Conservation (phyloP, 2,329 filamentous ascomycete genomes). For the Chaetomium sp. region DNA sequence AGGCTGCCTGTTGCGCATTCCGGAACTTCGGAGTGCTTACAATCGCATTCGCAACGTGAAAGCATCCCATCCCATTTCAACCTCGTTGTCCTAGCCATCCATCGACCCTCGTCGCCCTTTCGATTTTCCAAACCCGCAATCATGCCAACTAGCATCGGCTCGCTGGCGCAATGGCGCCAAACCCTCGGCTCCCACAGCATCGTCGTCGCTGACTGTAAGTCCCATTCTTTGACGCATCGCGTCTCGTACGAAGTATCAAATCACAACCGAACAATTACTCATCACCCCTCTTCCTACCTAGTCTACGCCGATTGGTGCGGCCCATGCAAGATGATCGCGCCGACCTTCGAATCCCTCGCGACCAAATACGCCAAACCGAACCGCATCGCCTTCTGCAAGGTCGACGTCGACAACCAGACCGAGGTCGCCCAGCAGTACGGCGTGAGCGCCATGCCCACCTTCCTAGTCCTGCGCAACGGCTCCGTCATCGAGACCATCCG, state of each 20-base stretch:
- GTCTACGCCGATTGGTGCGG: constrained; percentile 96
- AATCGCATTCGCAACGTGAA: constrained; percentile 7
- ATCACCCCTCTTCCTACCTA: constrained; percentile 32
- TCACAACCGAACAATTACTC: not conserved
- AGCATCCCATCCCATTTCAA: not conserved
- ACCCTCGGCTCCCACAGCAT: constrained; percentile 67
- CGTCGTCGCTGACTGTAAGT: constrained; percentile 84
- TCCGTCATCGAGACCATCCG: constrained; percentile 67
- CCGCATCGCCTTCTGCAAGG: constrained; percentile 82
- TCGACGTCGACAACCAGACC: constrained; percentile 80
- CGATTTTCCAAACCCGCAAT: not conserved
- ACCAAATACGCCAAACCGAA: constrained; percentile 72
- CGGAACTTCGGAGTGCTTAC: constrained; percentile 8
- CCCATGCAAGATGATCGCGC: constrained; percentile 87
- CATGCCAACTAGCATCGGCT: constrained; percentile 49
- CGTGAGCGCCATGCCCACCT: constrained; percentile 87
- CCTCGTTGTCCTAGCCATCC: no score
- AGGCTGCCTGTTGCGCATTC: constrained; percentile 7
- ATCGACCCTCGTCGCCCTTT: no score
- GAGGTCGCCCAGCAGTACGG: constrained; percentile 70
- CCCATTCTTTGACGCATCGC: not conserved
- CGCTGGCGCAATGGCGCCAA: constrained; percentile 63
- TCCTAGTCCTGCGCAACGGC: constrained; percentile 79
- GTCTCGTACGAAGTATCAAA: not conserved
- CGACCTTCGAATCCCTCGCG: constrained; percentile 79